Evolutionary conservation across 192 early-diverging fungal genomes (phyloP).

Genomic region (Neocallimastix lanati): DNA sequence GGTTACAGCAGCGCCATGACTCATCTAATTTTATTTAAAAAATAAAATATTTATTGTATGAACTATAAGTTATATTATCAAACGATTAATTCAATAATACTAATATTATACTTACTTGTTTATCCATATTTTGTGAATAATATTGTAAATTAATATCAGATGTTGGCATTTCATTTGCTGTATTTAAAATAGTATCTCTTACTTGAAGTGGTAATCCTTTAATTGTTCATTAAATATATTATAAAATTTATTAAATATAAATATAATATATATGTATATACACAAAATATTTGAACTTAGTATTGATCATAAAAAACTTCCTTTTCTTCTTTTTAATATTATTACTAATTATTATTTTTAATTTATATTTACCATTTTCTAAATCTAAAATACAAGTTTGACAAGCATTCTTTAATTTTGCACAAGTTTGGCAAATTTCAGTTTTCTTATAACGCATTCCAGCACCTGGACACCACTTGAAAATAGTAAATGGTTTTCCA

Average conservation of each 20-base stretch:
- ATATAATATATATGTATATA: too few species aligned
- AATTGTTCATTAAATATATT: background rate
- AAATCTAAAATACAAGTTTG: slow-evolving; percentile 93
- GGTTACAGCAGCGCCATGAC: background rate
- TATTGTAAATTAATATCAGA: slow-evolving; percentile 78
- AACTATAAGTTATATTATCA: too few species aligned
- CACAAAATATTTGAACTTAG: too few species aligned
- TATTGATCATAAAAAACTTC: too few species aligned
- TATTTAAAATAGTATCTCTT: slow-evolving; percentile 64
- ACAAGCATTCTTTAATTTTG: slow-evolving; percentile 96
- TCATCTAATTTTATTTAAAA: too few species aligned
- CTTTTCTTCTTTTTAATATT: too few species aligned
- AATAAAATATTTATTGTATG: too few species aligned
- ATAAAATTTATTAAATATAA: slow-evolving; percentile 1
- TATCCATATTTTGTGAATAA: slow-evolving; percentile 64
- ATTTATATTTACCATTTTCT: slow-evolving; percentile 42
- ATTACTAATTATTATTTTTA: too few species aligned
- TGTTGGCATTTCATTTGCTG: slow-evolving; percentile 56
- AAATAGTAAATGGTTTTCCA: slow-evolving; percentile 79
- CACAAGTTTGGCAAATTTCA: slow-evolving; percentile 92
- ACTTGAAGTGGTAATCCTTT: slow-evolving; percentile 77
- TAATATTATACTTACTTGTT: slow-evolving; percentile 11
- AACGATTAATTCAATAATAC: too few species aligned
- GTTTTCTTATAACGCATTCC: slow-evolving; percentile 97
- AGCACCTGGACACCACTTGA: slow-evolving; percentile 86